These are phyloP conservation scores for sunflower (Helianthus annuus) DNA, from an alignment of 129 eudicot species.

Conservation along the genomic window DNA sequence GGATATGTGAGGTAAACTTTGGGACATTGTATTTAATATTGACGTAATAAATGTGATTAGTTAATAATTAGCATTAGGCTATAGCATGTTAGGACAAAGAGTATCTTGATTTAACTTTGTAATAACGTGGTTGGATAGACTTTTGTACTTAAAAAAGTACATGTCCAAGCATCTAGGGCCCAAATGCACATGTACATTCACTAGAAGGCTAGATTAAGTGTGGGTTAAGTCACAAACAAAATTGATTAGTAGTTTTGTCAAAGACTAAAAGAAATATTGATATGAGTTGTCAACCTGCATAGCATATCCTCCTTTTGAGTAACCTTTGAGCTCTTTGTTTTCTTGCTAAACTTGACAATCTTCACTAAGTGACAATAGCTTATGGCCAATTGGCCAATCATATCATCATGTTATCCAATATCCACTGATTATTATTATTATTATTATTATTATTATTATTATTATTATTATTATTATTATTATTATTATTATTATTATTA, in stretches of 20 bases:
- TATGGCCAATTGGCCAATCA: constrained; percentile 23
- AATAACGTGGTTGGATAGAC: constrained; percentile 15
- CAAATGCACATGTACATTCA: constrained; percentile 26
- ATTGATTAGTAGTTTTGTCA: constrained; percentile 33
- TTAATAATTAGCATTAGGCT: constrained; percentile 7
- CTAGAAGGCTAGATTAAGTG: constrained; percentile 30
- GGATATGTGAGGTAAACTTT: neutral
- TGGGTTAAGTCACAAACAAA: constrained; percentile 29
- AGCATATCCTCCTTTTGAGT: constrained; percentile 24
- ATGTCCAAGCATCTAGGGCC: constrained; percentile 3
- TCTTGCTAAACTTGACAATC: constrained; percentile 20
- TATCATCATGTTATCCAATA: constrained; percentile 1
- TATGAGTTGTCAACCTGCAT: constrained; percentile 17
- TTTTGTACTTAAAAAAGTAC: constrained; percentile 17
- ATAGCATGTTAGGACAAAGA: constrained; percentile 6
- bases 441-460: no score
- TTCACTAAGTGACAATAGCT: constrained; percentile 23
- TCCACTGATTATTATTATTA: no score
- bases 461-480: no score
- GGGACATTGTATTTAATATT: neutral
- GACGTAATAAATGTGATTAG: neutral
- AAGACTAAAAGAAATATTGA: constrained; percentile 14
- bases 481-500: no score
- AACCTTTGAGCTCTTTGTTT: constrained; percentile 23
- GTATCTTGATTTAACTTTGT: neutral